Evolutionary conservation across 2,329 filamentous ascomycete species (phyloP), one percentile per base, ranked within the genome.

Genomic region (Grosmannia huntii): DNA sequence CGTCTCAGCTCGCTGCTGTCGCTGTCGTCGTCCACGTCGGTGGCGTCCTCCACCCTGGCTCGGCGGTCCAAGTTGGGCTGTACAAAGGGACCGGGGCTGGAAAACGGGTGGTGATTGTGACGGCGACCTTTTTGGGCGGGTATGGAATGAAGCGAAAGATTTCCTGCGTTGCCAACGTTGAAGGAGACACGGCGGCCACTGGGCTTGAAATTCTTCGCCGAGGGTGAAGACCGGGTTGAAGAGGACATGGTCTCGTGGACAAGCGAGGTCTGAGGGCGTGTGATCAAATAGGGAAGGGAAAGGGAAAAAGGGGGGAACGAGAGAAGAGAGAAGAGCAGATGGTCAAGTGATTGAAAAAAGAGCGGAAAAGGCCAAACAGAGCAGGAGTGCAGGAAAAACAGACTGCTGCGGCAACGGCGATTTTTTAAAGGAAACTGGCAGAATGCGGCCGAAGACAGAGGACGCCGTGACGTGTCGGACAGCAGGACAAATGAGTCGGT

Each of bases 141-240:
- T 16, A 25, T 12, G 1, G 46, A 5, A 4, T 0, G 19, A 16
- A 49, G 2, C 4, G 23, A 48, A 2, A 52, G 11, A 16, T 53
- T 54, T 10, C 49, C 10, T 7, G 23, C 48, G 16, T 28, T 50
- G 33, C 49, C 57, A 12, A 56, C 31, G 50, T 59, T 59, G 46
- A 63, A 63, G 1, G 60, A 58, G 12, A 63, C 61, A 6, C 60
- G 62, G 1, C 55, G 61, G 25, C 41, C 33, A n/a, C 44, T 33
- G 5, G n/a, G 9, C 36, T 50, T 58, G 27, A 25, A 16, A 4
- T 21, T 31, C 23, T 41, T 55, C 31, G 28, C 11, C 21, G 53
- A 14, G 1, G 61, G 55, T n/a, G 55, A 56, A 3, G 41, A 46
- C 9, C 25, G 21, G 10, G 61, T 28, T 1, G 60, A 57, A 5